Conservation (phyloP, 164 flowering plant genomes). For the Berberis vulgaris region DNA sequence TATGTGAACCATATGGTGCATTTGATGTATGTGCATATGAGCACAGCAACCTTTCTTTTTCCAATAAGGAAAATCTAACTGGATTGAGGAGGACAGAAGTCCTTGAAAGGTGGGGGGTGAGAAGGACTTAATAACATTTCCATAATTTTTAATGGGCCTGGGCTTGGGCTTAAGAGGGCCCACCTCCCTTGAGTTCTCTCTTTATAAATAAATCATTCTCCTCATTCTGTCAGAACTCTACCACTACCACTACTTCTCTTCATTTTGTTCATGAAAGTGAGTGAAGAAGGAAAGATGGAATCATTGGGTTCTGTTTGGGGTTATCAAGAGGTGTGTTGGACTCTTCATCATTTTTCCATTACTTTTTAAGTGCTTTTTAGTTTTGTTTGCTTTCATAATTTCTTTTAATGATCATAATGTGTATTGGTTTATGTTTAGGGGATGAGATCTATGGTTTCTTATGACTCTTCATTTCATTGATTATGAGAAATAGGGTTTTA, state of each 20-base stretch:
- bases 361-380: not conserved
- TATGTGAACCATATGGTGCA: not conserved
- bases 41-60: not conserved
- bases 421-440: too few relatives aligned
- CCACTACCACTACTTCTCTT: not conserved
- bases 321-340: slow-evolving; percentile 14
- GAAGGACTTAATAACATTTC: not conserved
- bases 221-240: slow-evolving; percentile 1
- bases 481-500: too few relatives aligned
- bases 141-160: not conserved
- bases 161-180: not conserved
- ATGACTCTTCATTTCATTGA: too few relatives aligned
- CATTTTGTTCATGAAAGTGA: not conserved
- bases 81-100: slow-evolving; percentile 1
- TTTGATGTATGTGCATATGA: not conserved
- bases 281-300: slow-evolving; percentile 14
- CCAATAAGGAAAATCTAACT: slow-evolving; percentile 7
- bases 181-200: not conserved
- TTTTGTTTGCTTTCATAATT: not conserved
- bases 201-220: not conserved
- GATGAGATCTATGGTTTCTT: too few relatives aligned
- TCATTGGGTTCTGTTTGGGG: slow-evolving; percentile 14
- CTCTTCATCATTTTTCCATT: not conserved
- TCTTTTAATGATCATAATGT: too few relatives aligned
- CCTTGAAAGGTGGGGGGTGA: not conserved